Evolutionary conservation across 2,329 filamentous ascomycete genomes (phyloP).

Genomic region (Claviceps pazoutovae): DNA sequence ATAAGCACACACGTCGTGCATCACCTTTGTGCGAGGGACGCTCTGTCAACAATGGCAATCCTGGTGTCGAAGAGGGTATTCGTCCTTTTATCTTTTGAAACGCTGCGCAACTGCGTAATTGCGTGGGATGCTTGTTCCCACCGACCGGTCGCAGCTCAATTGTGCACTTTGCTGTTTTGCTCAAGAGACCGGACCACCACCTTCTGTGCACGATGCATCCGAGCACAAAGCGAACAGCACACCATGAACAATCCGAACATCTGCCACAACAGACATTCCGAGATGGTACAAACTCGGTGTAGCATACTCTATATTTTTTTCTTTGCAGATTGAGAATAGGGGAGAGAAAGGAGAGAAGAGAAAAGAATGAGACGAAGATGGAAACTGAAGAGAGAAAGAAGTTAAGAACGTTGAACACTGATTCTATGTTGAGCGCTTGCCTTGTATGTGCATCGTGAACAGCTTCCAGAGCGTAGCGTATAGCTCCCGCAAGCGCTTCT

Average conservation of each 20-base stretch:
- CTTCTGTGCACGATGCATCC: no score
- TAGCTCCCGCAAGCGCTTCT: no score
- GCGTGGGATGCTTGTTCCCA: background rate
- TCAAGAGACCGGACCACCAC: no score
- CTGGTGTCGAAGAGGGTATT: background rate
- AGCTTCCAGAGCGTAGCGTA: no score
- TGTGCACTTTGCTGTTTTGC: background rate
- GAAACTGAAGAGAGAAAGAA: background rate
- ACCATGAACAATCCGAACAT: no score
- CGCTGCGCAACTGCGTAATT: background rate
- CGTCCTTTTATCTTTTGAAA: background rate
- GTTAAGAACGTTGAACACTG: no score
- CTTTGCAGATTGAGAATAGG: background rate
- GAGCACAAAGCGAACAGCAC: no score
- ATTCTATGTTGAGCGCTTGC: background rate
- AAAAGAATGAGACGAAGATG: background rate
- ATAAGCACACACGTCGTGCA: background rate
- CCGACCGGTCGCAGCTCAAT: background rate
- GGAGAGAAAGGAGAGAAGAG: background rate
- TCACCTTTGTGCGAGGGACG: background rate
- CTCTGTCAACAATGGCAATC: background rate
- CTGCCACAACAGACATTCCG: no score
- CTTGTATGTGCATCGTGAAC: background rate
- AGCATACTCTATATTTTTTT: background rate
- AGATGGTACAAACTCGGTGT: background rate